A percentile compares a stretch with the other conserved stretches of the same genome.
Evolutionary conservation across 78 protist species (phyloP).

Genomic region (Isochrysis galbana): DNA sequence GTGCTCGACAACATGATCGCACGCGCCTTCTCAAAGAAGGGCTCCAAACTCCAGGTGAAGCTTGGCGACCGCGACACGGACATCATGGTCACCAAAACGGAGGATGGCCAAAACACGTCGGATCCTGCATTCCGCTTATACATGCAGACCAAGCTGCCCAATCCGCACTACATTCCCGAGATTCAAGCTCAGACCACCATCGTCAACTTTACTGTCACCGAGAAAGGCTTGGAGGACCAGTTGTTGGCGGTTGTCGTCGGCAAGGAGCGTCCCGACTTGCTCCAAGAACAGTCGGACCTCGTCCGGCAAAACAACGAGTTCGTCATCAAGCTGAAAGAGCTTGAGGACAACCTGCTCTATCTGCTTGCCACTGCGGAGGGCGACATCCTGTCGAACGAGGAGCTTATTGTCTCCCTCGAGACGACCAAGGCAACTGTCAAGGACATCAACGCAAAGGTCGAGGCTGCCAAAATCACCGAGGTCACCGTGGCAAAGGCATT

Average conservation of each 20-base stretch:
- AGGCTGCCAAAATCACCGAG: conserved; percentile 63
- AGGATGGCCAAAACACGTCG: conserved; percentile 14
- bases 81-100: neutral
- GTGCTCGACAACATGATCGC: conserved; percentile 67
- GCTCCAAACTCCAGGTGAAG: conserved; percentile 45
- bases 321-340: conserved; percentile 51
- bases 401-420: conserved; percentile 78
- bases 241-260: conserved; percentile 84
- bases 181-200: conserved; percentile 83
- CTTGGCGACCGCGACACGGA: neutral
- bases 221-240: conserved; percentile 90
- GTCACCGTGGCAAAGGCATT: conserved; percentile 50
- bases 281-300: conserved; percentile 52
- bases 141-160: conserved; percentile 81
- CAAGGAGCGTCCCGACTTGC: conserved; percentile 84
- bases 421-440: conserved; percentile 66
- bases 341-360: conserved; percentile 71
- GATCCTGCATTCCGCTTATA: conserved; percentile 64
- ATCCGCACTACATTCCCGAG: conserved; percentile 91
- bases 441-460: conserved; percentile 67
- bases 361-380: conserved; percentile 68
- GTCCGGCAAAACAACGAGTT: conserved; percentile 69
- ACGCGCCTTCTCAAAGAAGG: conserved; percentile 44
- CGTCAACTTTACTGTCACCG: conserved; percentile 88
- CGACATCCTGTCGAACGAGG: conserved; percentile 74